Conservation (phyloP, 2,329 filamentous ascomycete genomes). For the Juglanconis oblonga region DNA sequence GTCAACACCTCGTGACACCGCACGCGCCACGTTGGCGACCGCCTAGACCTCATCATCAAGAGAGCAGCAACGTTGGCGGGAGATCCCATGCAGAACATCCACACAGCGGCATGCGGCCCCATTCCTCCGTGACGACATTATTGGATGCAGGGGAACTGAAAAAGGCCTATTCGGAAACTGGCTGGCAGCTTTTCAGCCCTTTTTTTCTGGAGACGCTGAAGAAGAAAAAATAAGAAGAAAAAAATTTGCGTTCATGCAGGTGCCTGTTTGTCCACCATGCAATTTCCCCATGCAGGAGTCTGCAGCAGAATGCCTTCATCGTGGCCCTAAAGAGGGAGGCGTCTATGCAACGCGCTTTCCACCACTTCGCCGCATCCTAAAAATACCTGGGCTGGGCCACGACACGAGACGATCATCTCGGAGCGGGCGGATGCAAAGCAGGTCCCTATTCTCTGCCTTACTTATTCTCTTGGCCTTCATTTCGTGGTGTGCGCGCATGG, state of each 20-base stretch:
- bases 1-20: background rate
- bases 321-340: slow-evolving; percentile 6
- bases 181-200: background rate
- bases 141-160: too few species aligned
- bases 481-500: too few species aligned
- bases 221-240: background rate
- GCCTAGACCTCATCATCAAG: background rate
- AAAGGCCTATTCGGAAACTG: background rate
- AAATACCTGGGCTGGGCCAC: background rate
- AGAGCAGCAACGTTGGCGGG: background rate
- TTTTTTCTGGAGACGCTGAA: background rate
- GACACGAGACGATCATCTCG: background rate
- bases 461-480: too few species aligned
- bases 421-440: background rate
- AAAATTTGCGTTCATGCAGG: slow-evolving; percentile 6
- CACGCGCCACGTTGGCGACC: background rate
- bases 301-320: slow-evolving; percentile 19
- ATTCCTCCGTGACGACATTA: background rate
- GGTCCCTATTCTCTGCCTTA: background rate
- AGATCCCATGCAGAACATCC: background rate
- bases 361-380: background rate
- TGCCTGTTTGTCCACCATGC: slow-evolving; percentile 6
- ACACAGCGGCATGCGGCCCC: background rate
- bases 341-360: background rate
- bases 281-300: slow-evolving; percentile 20